Evolutionary conservation across 805 yeast genomes (phyloP).

Genomic region (Candida parachauliodes): DNA sequence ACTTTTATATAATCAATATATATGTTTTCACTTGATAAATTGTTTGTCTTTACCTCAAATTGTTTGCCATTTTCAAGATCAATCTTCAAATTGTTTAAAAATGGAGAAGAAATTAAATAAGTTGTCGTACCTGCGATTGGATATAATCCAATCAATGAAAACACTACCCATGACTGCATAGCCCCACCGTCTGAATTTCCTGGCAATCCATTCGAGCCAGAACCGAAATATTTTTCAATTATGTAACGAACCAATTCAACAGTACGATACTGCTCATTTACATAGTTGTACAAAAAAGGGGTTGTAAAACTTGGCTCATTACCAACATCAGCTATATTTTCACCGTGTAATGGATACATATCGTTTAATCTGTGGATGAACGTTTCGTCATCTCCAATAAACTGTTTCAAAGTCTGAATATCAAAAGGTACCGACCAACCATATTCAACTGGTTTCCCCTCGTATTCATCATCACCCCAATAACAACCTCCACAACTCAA

Average conservation of each 20-base stretch:
- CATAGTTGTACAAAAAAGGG: constrained; percentile 29
- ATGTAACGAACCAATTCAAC: constrained; percentile 27
- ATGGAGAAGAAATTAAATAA: constrained; percentile 29
- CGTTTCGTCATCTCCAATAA: constrained; percentile 22
- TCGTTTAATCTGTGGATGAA: constrained; percentile 29
- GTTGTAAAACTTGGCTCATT: constrained; percentile 37
- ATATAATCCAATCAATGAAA: constrained; percentile 30
- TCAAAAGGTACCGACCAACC: constrained; percentile 36
- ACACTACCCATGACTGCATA: constrained; percentile 35
- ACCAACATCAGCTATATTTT: constrained; percentile 28
- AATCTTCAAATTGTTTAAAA: constrained; percentile 19
- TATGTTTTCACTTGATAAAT: constrained; percentile 17
- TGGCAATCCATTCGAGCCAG: constrained; percentile 28
- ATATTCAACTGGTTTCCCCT: constrained; percentile 31
- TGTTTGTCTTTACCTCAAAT: constrained; percentile 20
- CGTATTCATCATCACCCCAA: constrained; percentile 31
- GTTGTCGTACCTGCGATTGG: constrained; percentile 35
- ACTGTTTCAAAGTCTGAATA: constrained; percentile 19
- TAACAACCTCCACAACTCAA: constrained; percentile 30
- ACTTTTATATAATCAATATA: constrained; percentile 27
- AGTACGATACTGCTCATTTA: constrained; percentile 23
- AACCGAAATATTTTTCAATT: constrained; percentile 20
- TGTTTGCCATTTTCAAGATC: constrained; percentile 20
- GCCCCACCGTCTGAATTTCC: constrained; percentile 39
- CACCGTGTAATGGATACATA: constrained; percentile 28